phyloP scores from a whole-genome alignment of 495 filamentous ascomycete species.

The Pseudotulostoma volvatum region DNA sequence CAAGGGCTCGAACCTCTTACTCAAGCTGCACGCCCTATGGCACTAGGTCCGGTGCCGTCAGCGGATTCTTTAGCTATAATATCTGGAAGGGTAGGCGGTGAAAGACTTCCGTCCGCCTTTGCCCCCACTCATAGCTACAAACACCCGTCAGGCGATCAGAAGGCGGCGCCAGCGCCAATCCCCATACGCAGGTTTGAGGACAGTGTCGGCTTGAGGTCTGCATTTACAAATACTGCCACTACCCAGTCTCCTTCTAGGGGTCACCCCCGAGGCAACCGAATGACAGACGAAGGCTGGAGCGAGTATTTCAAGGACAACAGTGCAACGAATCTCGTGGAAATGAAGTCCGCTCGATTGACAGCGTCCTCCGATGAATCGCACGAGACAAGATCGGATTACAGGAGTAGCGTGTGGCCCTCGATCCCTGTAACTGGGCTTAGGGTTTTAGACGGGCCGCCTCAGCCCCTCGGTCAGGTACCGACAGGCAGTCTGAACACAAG shows the following conservation, averaged over 20 bases:
- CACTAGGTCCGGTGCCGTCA: conserved; percentile 23
- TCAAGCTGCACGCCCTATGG: conserved; percentile 29
- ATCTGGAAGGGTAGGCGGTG: conserved; percentile 23
- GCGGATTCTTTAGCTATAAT: conserved; percentile 33
- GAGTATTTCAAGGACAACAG: conserved; percentile 41
- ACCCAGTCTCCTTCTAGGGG: background rate
- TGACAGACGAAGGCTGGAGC: conserved; percentile 41
- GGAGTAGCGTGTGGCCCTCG: conserved; percentile 24
- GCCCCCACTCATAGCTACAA: conserved; percentile 12
- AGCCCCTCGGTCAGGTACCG: conserved; percentile 35
- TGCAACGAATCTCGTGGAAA: conserved; percentile 24
- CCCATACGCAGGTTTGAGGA: conserved; percentile 10
- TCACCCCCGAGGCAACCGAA: conserved; percentile 26
- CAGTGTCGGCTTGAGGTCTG: conserved; percentile 8
- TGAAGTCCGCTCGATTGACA: conserved; percentile 11
- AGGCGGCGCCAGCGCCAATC: too few species aligned
- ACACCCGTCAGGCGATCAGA: background rate
- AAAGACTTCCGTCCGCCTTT: too few species aligned
- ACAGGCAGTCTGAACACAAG: conserved; percentile 55
- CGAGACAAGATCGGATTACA: conserved; percentile 18
- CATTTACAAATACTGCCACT: background rate
- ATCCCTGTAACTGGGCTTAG: conserved; percentile 20
- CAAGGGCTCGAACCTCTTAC: conserved; percentile 37
- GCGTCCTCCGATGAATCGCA: conserved; percentile 12
- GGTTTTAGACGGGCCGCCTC: conserved; percentile 25